Evolutionary conservation across 306 rosid genomes (phyloP).

Genomic region (Ziziphus jujuba): DNA sequence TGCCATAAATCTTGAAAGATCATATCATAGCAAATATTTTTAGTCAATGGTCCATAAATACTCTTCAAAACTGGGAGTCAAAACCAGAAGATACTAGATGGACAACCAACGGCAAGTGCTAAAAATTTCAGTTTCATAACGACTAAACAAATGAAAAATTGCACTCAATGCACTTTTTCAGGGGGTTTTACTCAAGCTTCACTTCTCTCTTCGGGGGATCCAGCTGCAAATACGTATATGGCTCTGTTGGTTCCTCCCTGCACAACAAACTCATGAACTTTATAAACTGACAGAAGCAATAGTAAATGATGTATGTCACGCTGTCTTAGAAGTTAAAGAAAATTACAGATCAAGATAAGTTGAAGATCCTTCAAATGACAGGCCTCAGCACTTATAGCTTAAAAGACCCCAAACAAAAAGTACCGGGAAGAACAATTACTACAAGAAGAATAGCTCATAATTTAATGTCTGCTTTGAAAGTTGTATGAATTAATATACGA

Average conservation of each 20-base stretch:
- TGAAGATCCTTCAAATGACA: background rate
- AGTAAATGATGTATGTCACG: slow-evolving; percentile 6
- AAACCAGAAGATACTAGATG: background rate
- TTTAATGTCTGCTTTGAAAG: background rate
- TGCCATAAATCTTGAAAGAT: background rate
- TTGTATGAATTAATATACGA: background rate
- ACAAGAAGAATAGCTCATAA: background rate
- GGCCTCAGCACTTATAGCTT: too few species aligned
- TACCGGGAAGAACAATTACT: background rate
- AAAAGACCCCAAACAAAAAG: background rate
- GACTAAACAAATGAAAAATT: background rate
- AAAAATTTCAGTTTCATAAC: background rate
- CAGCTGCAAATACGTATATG: slow-evolving; percentile 65
- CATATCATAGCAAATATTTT: background rate
- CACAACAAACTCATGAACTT: slow-evolving; percentile 20
- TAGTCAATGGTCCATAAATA: background rate
- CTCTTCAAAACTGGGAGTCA: background rate
- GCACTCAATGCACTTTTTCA: background rate
- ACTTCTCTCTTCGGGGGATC: slow-evolving; percentile 73
- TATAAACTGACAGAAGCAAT: slow-evolving; percentile 7
- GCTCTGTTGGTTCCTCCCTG: slow-evolving; percentile 93
- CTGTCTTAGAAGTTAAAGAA: background rate
- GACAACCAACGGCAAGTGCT: background rate
- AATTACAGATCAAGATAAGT: background rate
- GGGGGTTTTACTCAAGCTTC: slow-evolving; percentile 48